Percentiles rank a stretch among this genome's conserved stretches.
These are phyloP conservation scores for Ocimum tenuiflorum DNA, from an alignment of 257 asterid species.

Conservation along the genomic window DNA sequence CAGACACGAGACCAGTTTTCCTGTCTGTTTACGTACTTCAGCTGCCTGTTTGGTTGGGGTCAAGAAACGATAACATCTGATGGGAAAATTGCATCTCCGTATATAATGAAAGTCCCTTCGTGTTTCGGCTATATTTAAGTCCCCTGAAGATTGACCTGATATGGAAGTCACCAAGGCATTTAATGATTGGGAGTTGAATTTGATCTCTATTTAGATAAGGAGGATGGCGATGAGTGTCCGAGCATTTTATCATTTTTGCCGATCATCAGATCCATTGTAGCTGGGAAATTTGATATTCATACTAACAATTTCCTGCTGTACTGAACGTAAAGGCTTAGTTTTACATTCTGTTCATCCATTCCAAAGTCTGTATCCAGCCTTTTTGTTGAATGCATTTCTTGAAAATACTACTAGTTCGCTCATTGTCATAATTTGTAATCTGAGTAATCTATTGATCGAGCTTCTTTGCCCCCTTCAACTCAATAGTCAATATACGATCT, in stretches of 20 bases:
- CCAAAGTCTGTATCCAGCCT: background rate
- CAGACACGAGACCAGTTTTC: background rate
- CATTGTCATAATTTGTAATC: background rate
- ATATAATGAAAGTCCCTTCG: background rate
- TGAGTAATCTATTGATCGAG: background rate
- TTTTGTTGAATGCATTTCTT: background rate
- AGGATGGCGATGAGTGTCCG: background rate
- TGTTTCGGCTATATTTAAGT: background rate
- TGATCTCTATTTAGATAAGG: slow-evolving; percentile 8
- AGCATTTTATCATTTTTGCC: background rate
- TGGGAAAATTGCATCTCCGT: slow-evolving; percentile 3
- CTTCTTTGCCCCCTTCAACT: background rate
- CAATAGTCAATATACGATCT: background rate
- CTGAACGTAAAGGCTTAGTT: background rate
- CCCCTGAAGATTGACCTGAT: slow-evolving; percentile 7
- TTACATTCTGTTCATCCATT: background rate
- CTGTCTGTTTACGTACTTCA: too few species aligned
- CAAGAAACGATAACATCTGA: background rate
- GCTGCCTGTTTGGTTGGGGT: too few species aligned
- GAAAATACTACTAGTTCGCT: background rate
- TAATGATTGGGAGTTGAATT: background rate
- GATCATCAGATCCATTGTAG: background rate
- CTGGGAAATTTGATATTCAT: slow-evolving; percentile 1
- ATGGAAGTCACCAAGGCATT: slow-evolving; percentile 2
- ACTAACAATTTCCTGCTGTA: background rate